Conservation (phyloP, 306 rosid genomes). For the Pterocarpus macrocarpus region DNA sequence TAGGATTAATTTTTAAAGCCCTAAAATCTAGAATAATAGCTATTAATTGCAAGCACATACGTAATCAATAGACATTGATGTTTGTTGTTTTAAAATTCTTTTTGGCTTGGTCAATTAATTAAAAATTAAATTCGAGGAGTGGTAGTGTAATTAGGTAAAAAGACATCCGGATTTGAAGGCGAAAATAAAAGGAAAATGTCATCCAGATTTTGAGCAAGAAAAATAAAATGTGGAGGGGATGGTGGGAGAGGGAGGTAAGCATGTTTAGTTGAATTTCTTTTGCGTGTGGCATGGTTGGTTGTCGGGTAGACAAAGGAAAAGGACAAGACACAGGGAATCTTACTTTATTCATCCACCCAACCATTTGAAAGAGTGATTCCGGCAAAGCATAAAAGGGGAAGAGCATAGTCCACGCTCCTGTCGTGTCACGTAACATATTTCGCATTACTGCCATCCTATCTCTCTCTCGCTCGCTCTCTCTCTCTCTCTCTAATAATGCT, state of each 20-base stretch:
- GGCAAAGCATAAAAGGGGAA: background rate
- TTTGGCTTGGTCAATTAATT: too few species aligned
- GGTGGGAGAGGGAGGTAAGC: background rate
- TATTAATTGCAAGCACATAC: background rate
- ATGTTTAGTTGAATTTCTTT: slow-evolving; percentile 36
- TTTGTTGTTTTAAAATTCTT: too few species aligned
- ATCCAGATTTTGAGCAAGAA: slow-evolving; percentile 28
- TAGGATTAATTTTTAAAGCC: background rate
- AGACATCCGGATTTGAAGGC: slow-evolving; percentile 6
- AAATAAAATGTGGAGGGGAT: background rate
- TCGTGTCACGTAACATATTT: slow-evolving; percentile 14
- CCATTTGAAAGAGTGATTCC: slow-evolving; percentile 32
- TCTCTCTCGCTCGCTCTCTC: background rate
- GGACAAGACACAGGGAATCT: slow-evolving; percentile 83
- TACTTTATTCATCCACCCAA: slow-evolving; percentile 55
- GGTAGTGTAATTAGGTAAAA: background rate
- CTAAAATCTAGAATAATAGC: background rate
- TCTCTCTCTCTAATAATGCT: slow-evolving; percentile 30
- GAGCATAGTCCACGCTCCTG: slow-evolving; percentile 28
- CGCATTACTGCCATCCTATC: background rate
- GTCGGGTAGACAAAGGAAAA: slow-evolving; percentile 80
- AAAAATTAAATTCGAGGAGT: too few species aligned
- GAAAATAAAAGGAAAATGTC: slow-evolving; percentile 34
- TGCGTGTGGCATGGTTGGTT: slow-evolving; percentile 61
- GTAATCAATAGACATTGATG: background rate